Percentiles rank a stretch among this genome's conserved stretches.
These are phyloP conservation scores for Cladosporium sp. DNA, from an alignment of 2,329 filamentous ascomycete genomes.

Conservation along the genomic window DNA sequence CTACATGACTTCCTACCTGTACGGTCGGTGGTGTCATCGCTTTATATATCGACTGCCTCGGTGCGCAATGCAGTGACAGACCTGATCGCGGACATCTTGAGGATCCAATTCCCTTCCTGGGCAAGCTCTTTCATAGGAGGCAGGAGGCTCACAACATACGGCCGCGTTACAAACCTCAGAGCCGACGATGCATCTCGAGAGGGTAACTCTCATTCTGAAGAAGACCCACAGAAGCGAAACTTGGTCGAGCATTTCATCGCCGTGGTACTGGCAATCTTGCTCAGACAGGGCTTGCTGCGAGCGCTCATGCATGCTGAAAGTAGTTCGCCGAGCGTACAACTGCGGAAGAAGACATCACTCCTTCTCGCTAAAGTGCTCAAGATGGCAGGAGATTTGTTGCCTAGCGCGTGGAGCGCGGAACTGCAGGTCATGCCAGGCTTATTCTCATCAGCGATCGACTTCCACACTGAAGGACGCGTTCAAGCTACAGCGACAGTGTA, in stretches of 20 bases:
- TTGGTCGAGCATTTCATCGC: slow-evolving; percentile 94
- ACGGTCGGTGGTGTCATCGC: slow-evolving; percentile 70
- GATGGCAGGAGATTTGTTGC: slow-evolving; percentile 81
- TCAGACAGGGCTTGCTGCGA: slow-evolving; percentile 70
- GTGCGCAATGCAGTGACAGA: slow-evolving; percentile 80
- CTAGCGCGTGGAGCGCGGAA: slow-evolving; percentile 76
- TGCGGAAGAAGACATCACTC: slow-evolving; percentile 87
- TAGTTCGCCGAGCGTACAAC: slow-evolving; percentile 64
- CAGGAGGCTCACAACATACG: slow-evolving; percentile 89
- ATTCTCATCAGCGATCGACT: slow-evolving; percentile 72
- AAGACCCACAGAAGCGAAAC: slow-evolving; percentile 66
- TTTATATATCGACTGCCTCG: slow-evolving; percentile 58
- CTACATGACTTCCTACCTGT: slow-evolving; percentile 87
- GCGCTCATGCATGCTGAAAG: slow-evolving; percentile 62
- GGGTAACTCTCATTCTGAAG: slow-evolving; percentile 59
- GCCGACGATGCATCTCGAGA: slow-evolving; percentile 55
- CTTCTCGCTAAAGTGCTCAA: slow-evolving; percentile 90
- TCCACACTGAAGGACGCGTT: slow-evolving; percentile 71
- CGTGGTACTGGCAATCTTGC: slow-evolving; percentile 78
- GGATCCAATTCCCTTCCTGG: slow-evolving; percentile 93
- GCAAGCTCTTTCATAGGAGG: slow-evolving; percentile 94
- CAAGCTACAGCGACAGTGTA: slow-evolving; percentile 89
- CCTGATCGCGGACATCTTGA: slow-evolving; percentile 76
- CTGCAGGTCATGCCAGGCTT: slow-evolving; percentile 87
- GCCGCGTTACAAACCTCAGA: slow-evolving; percentile 84